phyloP scores from a whole-genome alignment of 306 rosid species.

The Citrullus mucosospermus region DNA sequence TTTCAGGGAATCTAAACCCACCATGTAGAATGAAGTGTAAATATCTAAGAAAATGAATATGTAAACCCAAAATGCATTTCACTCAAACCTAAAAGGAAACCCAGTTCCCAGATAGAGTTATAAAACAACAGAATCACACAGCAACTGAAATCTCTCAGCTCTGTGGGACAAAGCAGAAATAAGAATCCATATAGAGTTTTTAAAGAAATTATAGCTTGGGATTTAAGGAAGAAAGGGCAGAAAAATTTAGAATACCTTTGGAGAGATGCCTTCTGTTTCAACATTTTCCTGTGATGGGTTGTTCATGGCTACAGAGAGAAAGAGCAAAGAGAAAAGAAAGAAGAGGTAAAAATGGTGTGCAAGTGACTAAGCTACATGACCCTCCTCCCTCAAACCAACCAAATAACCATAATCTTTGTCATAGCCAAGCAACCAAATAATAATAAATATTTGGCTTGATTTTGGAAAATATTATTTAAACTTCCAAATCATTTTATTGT shows the following conservation, averaged over 20 bases:
- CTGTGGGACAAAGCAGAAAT: not conserved
- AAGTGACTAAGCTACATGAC: not conserved
- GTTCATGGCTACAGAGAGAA: conserved; percentile 32
- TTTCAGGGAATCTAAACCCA: not conserved
- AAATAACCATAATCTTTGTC: not conserved
- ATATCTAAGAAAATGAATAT: not conserved
- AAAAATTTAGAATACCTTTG: conserved; percentile 28
- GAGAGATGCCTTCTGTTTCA: conserved; percentile 46
- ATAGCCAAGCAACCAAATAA: not conserved
- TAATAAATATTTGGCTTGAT: not conserved
- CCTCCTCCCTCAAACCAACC: not conserved
- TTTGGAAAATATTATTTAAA: not conserved
- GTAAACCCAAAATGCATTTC: not conserved
- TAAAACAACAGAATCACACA: not conserved
- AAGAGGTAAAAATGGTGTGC: not conserved
- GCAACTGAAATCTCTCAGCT: not conserved
- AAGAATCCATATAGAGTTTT: not conserved
- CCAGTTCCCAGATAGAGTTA: not conserved
- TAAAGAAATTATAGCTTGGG: not conserved
- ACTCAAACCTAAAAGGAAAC: not conserved
- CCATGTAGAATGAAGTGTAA: not conserved
- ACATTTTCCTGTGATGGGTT: conserved; percentile 41
- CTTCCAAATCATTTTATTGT: not conserved
- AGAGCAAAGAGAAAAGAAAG: not conserved
- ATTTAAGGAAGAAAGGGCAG: not conserved